phyloP scores from a whole-genome alignment of 1,284 basidiomycete genomes.

The Rhodotorula sp. region DNA sequence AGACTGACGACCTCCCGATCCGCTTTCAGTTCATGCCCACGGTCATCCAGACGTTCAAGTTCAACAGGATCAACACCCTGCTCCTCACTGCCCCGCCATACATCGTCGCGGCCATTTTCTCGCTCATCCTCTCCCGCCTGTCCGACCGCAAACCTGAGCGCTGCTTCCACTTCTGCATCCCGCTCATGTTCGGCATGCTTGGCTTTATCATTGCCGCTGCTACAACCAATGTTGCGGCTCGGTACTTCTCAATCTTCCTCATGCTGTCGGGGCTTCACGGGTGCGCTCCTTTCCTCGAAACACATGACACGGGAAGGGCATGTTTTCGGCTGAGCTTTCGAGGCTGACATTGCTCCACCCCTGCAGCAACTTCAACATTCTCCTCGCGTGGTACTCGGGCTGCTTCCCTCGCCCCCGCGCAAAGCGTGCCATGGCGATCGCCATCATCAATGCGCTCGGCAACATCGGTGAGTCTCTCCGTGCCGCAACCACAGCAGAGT shows the following conservation, averaged over 20 bases:
- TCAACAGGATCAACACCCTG: constrained; percentile 55
- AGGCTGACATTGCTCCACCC: not conserved
- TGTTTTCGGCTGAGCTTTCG: no score
- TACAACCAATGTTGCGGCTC: not conserved
- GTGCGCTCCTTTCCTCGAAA: not conserved
- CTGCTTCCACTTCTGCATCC: not conserved
- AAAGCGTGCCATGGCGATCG: not conserved
- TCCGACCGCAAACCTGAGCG: not conserved
- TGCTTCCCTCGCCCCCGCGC: not conserved
- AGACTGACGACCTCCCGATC: not conserved
- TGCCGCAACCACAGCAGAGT: not conserved
- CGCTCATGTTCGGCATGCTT: not conserved
- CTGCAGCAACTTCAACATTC: constrained; percentile 4
- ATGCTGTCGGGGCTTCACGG: not conserved
- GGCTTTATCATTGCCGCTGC: not conserved
- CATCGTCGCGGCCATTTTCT: not conserved
- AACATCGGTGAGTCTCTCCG: not conserved
- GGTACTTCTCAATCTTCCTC: not conserved
- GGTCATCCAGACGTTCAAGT: constrained; percentile 66
- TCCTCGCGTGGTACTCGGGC: constrained; percentile 3
- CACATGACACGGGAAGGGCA: no score
- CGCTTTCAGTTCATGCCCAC: constrained; percentile 61
- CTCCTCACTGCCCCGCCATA: not conserved
- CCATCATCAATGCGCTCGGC: not conserved
- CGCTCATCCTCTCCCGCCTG: not conserved